Evolutionary conservation across 768 basidiomycete genomes (phyloP), one percentile per base, ranked within the genome.

Genomic region (Tylopilus sp.): DNA sequence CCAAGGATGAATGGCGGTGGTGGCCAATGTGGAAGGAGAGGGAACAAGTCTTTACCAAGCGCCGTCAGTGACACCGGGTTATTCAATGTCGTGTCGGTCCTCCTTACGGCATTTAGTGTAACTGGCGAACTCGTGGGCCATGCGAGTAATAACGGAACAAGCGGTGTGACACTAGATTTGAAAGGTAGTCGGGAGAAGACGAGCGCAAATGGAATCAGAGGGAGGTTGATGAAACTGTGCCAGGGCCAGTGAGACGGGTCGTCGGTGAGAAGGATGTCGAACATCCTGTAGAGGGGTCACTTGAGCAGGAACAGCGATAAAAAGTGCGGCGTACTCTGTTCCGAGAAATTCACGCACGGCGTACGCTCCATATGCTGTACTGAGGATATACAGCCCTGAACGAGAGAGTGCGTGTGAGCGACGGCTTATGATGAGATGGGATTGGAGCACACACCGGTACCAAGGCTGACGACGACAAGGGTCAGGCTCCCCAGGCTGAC

Each of bases 221-320:
- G 87, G 15, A 91, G 80, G 64, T 90, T 85, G 62, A 88, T 65
- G 69, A 79, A 88, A 33, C 86, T 85, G 40, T 82, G 79, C 80
- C 82, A 83, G 1, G 86, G 83, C 89, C 89, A 91, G 47, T 83
- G 80, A 36, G 72, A 69, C 1, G 83, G 83, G 60, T 91, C 84
- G 53, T 85, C 78, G 0, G 85, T 81, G 15, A 91, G 67, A 30
- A 90, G 72, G 18, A 80, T 55, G 45, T 81, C 75, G 59, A 78
- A 87, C 78, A 87, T 82, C 63, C 80, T 81, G 55, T 18, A 23
- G 17, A 4, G 1, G 11, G n/a, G 18, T 13, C 3, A 17, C 6
- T 59, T 13, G n/a, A 56, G 25, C n/a, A 33, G n/a, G 22, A 28
- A 33, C 7, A 10, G n/a, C 30, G 33, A 11, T 35, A 22, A 41